Evolutionary conservation across 108 stramenopile species (phyloP).

Genomic region (Nannochloropsis salina): DNA sequence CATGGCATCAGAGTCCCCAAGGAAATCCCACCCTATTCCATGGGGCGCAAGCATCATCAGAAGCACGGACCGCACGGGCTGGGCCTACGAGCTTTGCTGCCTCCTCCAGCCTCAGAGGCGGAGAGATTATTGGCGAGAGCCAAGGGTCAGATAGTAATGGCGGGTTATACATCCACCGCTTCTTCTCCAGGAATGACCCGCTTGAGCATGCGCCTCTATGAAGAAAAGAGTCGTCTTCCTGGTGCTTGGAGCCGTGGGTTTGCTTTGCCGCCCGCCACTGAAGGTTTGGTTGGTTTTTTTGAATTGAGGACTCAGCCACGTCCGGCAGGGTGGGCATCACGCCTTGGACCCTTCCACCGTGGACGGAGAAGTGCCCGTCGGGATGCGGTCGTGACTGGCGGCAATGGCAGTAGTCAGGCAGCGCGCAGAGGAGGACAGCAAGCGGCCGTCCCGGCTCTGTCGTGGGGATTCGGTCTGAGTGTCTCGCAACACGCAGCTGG

Average conservation of each 20-base stretch:
- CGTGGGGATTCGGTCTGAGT: slow-evolving; percentile 1
- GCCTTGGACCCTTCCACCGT: not conserved
- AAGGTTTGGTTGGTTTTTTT: not conserved
- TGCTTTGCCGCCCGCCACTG: not conserved
- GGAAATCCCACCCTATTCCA: not conserved
- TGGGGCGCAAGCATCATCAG: not conserved
- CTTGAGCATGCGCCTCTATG: not conserved
- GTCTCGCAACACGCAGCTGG: not conserved
- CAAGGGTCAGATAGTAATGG: not conserved
- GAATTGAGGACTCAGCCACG: not conserved
- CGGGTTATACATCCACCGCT: not conserved
- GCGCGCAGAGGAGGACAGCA: not conserved
- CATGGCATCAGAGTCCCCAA: not conserved
- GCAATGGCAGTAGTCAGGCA: not conserved
- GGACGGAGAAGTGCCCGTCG: not conserved
- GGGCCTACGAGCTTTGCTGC: not conserved
- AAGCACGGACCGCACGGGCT: not conserved
- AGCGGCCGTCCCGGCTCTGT: not conserved
- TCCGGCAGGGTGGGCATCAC: not conserved
- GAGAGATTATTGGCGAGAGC: not conserved
- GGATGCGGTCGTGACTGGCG: not conserved
- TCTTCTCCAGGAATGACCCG: not conserved
- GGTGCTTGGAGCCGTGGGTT: not conserved
- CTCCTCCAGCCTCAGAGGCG: not conserved
- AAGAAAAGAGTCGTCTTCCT: not conserved